Evolutionary conservation across 2,329 filamentous ascomycete genomes (phyloP), one percentile per base, ranked within the genome.

Genomic region (Boeremia lycopersici): DNA sequence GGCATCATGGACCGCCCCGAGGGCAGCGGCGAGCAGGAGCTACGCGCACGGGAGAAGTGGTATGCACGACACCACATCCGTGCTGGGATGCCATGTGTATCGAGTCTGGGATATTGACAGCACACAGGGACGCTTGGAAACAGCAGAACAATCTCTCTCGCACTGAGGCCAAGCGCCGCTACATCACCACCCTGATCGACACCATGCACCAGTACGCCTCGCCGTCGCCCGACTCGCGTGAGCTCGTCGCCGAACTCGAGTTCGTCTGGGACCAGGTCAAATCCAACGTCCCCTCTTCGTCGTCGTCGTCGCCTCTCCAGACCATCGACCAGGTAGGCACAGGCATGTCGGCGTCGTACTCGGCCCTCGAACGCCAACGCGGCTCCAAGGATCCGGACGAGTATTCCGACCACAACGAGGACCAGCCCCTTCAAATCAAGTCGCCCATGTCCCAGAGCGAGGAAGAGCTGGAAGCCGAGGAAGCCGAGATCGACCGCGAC

Each of bases 211-310:
- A 87, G 71, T 98, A 96, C 79, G 95, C 95, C 44, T 95, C 83
- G 38, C 84, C 89, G 35, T 97, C 92, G 15, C 84, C 88, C 43
- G 92, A 96, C 72, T 91, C 91, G 7, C 84, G 88, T 56, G 93
- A 96, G 76, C 82, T 99, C 34, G 93, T 98, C 33, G 83, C 87
- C 9, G 95, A 99, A 75, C 85, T 99, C n/a, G 95, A 99, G 77
- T 99, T 98, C 68, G 93, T 99, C 34, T 99, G 95, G 95, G 92
- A 97, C 65, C 95, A 98, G 74, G 93, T 99, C 66, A 96, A 95
- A 75, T 89, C 89, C 64, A 97, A 93, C 67, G 85, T 81, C 8
- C 75, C 86, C 10, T 86, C 88, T 15, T 86, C 88, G 0, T 75
- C 33, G 78, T 86, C 34, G 73, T 83, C 67, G 5, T 76, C 67